Conservation (phyloP, 1,284 basidiomycete genomes). For the Austroboletus niveus region DNA sequence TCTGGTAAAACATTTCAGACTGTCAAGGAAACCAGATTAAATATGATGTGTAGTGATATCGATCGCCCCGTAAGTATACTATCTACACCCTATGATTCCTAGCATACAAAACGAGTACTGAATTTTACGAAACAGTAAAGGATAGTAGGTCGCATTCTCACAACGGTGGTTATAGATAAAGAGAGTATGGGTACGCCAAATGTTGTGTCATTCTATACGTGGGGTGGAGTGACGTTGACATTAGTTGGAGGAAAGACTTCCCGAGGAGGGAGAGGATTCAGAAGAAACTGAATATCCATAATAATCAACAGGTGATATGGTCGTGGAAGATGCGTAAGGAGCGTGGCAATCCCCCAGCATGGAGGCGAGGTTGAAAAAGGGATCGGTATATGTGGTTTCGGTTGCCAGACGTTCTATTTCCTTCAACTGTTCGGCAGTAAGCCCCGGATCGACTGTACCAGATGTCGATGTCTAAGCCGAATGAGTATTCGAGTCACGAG, state of each 20-base stretch:
- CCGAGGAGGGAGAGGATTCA: slow-evolving; percentile 17
- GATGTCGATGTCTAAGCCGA: slow-evolving; percentile 5
- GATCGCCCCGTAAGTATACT: slow-evolving; percentile 12
- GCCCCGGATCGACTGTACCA: slow-evolving; percentile 1
- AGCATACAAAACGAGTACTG: slow-evolving; percentile 9
- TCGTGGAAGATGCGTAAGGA: background rate
- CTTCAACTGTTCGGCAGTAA: slow-evolving; percentile 13
- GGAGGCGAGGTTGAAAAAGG: slow-evolving; percentile 12
- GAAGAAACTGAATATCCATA: slow-evolving; percentile 15
- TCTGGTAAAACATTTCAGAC: too few species aligned
- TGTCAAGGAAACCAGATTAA: background rate
- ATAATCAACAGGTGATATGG: slow-evolving; percentile 20
- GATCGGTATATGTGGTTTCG: slow-evolving; percentile 21
- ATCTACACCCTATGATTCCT: background rate
- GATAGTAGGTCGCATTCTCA: background rate
- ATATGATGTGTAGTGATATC: background rate
- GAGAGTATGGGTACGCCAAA: background rate
- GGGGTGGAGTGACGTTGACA: too few species aligned
- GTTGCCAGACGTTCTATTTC: slow-evolving; percentile 17
- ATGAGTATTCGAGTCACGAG: background rate
- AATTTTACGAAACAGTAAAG: slow-evolving; percentile 1
- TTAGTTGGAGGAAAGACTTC: slow-evolving; percentile 5
- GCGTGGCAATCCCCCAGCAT: background rate
- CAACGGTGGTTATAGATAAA: background rate
- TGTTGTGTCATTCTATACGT: background rate